phyloP scores from a whole-genome alignment of 768 basidiomycete species.

The Phlegmacium glaucopus region DNA sequence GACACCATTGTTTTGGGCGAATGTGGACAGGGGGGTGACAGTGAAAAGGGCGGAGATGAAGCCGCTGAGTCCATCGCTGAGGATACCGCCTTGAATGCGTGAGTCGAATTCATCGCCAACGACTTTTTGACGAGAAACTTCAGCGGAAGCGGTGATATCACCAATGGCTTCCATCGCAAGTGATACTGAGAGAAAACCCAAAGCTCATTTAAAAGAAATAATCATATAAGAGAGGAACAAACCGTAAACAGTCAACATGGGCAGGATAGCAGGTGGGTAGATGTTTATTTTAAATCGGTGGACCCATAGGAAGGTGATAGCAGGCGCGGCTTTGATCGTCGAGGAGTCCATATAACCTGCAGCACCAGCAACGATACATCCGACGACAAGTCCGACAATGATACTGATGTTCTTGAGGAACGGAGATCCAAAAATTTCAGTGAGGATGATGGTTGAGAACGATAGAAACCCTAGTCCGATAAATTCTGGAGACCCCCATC shows the following conservation, averaged over 20 bases:
- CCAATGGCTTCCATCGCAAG: conserved; percentile 83
- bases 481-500: conserved; percentile 79
- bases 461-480: conserved; percentile 86
- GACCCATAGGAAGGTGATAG: conserved; percentile 84
- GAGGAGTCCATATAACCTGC: conserved; percentile 72
- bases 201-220: neutral
- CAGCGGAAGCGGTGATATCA: conserved; percentile 79
- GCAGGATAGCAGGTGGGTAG: conserved; percentile 64
- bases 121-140: conserved; percentile 74
- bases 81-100: conserved; percentile 78
- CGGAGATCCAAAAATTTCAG: conserved; percentile 80
- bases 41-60: conserved; percentile 80
- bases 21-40: conserved; percentile 74
- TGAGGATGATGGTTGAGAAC: conserved; percentile 71
- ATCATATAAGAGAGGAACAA: neutral
- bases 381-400: conserved; percentile 71
- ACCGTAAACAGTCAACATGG: conserved; percentile 39
- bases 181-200: conserved; percentile 56
- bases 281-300: conserved; percentile 74
- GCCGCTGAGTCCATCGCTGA: conserved; percentile 80
- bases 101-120: conserved; percentile 76
- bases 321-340: conserved; percentile 63
- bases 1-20: conserved; percentile 82
- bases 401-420: conserved; percentile 81
- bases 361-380: conserved; percentile 79